A percentile compares a stretch with the other conserved stretches of the same genome.
These are phyloP conservation scores for Phytopythium vexans DNA, from an alignment of 352 stramenopile genomes.

Conservation along the genomic window DNA sequence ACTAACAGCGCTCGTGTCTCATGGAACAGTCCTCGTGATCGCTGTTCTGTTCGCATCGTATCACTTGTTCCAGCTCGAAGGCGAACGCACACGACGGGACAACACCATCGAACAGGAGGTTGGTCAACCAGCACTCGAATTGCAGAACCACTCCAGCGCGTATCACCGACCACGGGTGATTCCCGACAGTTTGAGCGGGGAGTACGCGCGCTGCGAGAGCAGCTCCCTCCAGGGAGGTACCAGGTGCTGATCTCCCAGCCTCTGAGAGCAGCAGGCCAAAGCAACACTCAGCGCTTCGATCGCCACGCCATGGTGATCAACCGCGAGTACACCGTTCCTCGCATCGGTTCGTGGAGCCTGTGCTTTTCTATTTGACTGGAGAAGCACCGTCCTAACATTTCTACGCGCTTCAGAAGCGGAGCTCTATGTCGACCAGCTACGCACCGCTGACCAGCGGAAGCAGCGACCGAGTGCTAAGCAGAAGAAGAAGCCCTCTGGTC, in stretches of 20 bases:
- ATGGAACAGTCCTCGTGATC: constrained; percentile 45
- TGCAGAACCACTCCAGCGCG: too few relatives aligned
- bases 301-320: constrained; percentile 56
- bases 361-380: background rate
- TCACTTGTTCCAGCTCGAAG: constrained; percentile 53
- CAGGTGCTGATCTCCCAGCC: constrained; percentile 42
- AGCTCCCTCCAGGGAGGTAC: constrained; percentile 39
- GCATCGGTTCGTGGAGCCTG: constrained; percentile 33
- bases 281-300: constrained; percentile 4
- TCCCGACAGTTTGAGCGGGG: constrained; percentile 46
- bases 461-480: constrained; percentile 10
- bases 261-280: constrained; percentile 9
- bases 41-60: constrained; percentile 58
- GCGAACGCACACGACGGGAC: constrained; percentile 25
- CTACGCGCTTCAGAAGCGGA: constrained; percentile 36
- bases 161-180: too few relatives aligned
- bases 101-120: constrained; percentile 34
- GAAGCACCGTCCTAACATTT: background rate
- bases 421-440: constrained; percentile 41
- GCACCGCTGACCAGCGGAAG: constrained; percentile 18
- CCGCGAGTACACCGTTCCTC: constrained; percentile 38
- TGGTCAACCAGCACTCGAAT: too few relatives aligned
- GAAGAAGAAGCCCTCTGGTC: background rate
- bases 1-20: too few relatives aligned
- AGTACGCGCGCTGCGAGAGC: constrained; percentile 31